Evolutionary conservation across 2,329 filamentous ascomycete species (phyloP).

Genomic region (Cordyceps javanica): DNA sequence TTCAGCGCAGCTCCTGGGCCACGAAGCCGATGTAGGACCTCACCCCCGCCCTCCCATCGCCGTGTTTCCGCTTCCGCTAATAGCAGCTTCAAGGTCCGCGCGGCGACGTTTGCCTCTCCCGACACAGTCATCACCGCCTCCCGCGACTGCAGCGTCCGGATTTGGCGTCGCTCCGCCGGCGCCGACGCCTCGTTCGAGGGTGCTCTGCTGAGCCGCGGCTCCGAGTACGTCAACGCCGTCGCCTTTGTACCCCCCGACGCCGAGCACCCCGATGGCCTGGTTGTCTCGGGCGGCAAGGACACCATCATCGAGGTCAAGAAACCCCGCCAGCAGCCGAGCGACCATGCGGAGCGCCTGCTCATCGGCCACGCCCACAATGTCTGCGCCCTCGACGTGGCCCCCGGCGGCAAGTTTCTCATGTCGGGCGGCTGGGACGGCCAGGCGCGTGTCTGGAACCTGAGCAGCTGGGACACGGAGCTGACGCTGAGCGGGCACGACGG

Average conservation of each 20-base stretch:
- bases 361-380: slow-evolving; percentile 85
- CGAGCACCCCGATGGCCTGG: slow-evolving; percentile 68
- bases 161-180: slow-evolving; percentile 67
- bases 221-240: slow-evolving; percentile 82
- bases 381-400: slow-evolving; percentile 74
- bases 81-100: slow-evolving; percentile 64
- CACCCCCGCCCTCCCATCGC: background rate
- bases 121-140: slow-evolving; percentile 77
- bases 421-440: slow-evolving; percentile 93
- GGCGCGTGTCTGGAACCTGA: slow-evolving; percentile 79
- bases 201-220: slow-evolving; percentile 71
- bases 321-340: slow-evolving; percentile 57
- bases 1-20: slow-evolving; percentile 80
- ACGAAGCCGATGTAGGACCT: slow-evolving; percentile 77
- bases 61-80: slow-evolving; percentile 15
- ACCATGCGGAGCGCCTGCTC: slow-evolving; percentile 79
- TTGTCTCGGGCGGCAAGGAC: slow-evolving; percentile 86
- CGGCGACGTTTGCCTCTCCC: slow-evolving; percentile 69
- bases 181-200: slow-evolving; percentile 68
- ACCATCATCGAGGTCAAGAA: slow-evolving; percentile 86
- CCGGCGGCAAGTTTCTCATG: slow-evolving; percentile 66
- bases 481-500: slow-evolving; percentile 70
- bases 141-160: slow-evolving; percentile 80
- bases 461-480: slow-evolving; percentile 73
- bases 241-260: slow-evolving; percentile 66